Percentiles rank a stretch among this genome's conserved stretches.
These are phyloP conservation scores for Ilex paraguariensis DNA, from an alignment of 305 asterid species.

Conservation along the genomic window DNA sequence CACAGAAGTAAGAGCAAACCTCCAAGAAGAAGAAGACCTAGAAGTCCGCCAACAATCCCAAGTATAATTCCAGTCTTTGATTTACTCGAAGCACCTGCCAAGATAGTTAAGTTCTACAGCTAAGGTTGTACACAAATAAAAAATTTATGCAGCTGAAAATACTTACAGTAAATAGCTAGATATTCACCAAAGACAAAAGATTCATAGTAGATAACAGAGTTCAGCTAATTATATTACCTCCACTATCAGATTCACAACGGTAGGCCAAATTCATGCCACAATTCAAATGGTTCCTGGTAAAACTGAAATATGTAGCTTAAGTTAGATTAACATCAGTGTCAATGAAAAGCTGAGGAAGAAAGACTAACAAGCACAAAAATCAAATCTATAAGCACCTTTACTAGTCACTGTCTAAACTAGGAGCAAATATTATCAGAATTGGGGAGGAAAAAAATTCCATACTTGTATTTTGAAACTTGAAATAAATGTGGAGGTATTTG, in stretches of 20 bases:
- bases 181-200: neutral
- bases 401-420: neutral
- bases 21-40: constrained; percentile 1
- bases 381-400: neutral
- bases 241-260: constrained; percentile 10
- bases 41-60: neutral
- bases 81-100: constrained; percentile 37
- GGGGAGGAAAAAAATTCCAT: neutral
- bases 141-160: neutral
- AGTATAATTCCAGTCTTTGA: neutral
- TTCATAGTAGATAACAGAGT: neutral
- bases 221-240: constrained; percentile 35
- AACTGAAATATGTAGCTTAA: constrained; percentile 48
- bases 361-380: neutral
- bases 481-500: neutral
- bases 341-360: constrained; percentile 1
- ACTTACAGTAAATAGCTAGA: neutral
- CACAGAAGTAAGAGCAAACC: neutral
- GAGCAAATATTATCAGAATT: neutral
- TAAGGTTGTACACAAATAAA: neutral
- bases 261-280: neutral
- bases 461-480: constrained; percentile 4
- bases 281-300: constrained; percentile 10
- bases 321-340: constrained; percentile 20
- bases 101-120: constrained; percentile 1